Evolutionary conservation across 768 basidiomycete species (phyloP), one percentile per base, ranked within the genome.

Genomic region (Glaciozyma antarctica): DNA sequence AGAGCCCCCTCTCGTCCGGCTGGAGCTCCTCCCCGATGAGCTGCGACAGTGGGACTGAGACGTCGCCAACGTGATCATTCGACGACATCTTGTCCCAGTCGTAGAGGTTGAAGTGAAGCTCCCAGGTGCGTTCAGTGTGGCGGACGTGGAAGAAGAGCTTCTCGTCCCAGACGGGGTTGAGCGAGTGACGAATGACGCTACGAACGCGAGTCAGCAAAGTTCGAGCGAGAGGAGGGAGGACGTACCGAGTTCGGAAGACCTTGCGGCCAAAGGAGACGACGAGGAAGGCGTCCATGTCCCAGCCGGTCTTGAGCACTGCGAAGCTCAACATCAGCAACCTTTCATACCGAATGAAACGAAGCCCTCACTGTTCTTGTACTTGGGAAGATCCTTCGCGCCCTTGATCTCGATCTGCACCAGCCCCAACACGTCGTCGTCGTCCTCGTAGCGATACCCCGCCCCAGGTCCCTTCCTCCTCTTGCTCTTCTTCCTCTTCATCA

Each of bases 251-350:
- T 3, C 93, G 82, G 78, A 98, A 98, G 7, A 97, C 89, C 76
- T 95, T 98, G 79, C 92, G 93, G 38, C 93, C 90, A 68, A 99
- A 99, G 5, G 90, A 90, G 68, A 93, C 83, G 67, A 99, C 91
- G 28, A 90, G 88, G 73, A 97, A 98, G 0, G 93, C 92, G 73
- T 97, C 92, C 92, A 97, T 95, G 75, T 98, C 93, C 83, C 86
- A 92, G 0, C 88, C 88, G 0, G 84, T 88, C 0, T 87, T 84
- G 2, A 86, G 90, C 84, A 90, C 88, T 88, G 62, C 43, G 58
- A 26, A 21, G 3, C 16, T 56, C 47, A 47, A 63, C 45, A 19
- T 26, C 34, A 44, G 2, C 49, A 44, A 10, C 5, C 38, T 16
- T 28, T 22, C 12, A 38, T 24, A 5, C 5, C 12, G 13, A n/a